Base-by-base conservation (phyloP, 768 basidiomycete species). In the Lactarius sanguifluus region DNA sequence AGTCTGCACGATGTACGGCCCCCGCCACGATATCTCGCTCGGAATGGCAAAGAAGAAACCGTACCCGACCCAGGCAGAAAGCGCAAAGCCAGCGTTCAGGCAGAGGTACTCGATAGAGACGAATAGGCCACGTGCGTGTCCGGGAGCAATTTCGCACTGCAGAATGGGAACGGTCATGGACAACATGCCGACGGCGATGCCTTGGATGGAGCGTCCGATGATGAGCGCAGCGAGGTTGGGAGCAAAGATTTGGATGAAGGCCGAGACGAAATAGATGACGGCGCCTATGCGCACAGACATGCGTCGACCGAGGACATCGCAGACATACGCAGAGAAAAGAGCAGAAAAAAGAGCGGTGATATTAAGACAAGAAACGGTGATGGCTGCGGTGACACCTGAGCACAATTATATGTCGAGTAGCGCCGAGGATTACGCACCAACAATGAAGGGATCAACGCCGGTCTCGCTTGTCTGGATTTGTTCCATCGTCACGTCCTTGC, bases 141-240 rank as follows among this genome's bases (percentile, higher is more conserved):
- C 66, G 2, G 68, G 66, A 43, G 73, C 71, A 54, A 71, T 71
- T 40, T 72, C 71, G 64, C 47, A 70, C 45, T 69, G 63, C 55
- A 58, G 43, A 59, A 70, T 67, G 16, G 67, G 67, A 18, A 70
- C 65, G 30, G 32, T 70, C 60, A 68, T 61, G 41, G 62, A 67
- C 59, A 75, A 40, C 63, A 86, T 85, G 18, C 90, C 90, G n/a
- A 91, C 88, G 15, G 89, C 90, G 43, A 91, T 67, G 32, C 90
- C 90, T 25, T 89, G 90, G 10, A 91, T 75, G 0, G 86, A 84
- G 54, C 90, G 83, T 50, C 90, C 90, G 36, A 88, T 75, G 70
- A 87, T 83, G 34, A 91, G 75, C 62, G 83, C 79, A 25, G 73
- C 71, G n/a, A 90, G 76, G 12, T 81, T 78, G 47, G 82, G 81